These are phyloP conservation scores for Xylogone sp. DNA, from an alignment of 2,329 filamentous ascomycete species.

Conservation along the genomic window DNA sequence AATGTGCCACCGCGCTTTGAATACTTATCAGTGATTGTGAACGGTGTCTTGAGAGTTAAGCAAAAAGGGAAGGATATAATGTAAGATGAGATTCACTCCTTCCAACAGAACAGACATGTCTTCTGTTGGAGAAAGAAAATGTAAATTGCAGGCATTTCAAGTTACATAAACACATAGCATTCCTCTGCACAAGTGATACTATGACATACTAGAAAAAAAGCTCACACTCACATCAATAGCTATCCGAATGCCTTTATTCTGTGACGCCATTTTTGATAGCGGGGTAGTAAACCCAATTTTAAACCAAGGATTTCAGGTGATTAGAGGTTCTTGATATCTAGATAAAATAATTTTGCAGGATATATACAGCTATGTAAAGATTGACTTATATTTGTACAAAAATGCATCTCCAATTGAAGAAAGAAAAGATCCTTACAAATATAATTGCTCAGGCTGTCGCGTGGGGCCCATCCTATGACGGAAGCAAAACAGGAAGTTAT, in stretches of 20 bases:
- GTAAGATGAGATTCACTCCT: too few species aligned
- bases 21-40: not conserved
- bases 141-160: too few species aligned
- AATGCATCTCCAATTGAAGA: too few species aligned
- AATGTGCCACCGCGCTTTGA: slow-evolving; percentile 77
- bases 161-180: too few species aligned
- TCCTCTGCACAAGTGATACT: too few species aligned
- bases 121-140: too few species aligned
- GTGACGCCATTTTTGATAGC: slow-evolving; percentile 13
- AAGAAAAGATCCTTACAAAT: too few species aligned
- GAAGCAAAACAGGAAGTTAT: not conserved
- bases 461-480: not conserved
- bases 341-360: too few species aligned
- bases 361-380: too few species aligned
- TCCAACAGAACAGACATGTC: too few species aligned
- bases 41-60: not conserved
- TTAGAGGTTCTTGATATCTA: not conserved
- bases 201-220: not conserved
- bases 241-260: slow-evolving; percentile 62
- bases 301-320: not conserved
- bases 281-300: not conserved
- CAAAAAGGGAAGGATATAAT: not conserved
- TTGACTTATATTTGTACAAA: too few species aligned
- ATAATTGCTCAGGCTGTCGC: too few species aligned
- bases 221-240: slow-evolving; percentile 47